These are phyloP conservation scores for Coccinonectria pachysandricola DNA, from an alignment of 2,329 filamentous ascomycete genomes.

Conservation along the genomic window DNA sequence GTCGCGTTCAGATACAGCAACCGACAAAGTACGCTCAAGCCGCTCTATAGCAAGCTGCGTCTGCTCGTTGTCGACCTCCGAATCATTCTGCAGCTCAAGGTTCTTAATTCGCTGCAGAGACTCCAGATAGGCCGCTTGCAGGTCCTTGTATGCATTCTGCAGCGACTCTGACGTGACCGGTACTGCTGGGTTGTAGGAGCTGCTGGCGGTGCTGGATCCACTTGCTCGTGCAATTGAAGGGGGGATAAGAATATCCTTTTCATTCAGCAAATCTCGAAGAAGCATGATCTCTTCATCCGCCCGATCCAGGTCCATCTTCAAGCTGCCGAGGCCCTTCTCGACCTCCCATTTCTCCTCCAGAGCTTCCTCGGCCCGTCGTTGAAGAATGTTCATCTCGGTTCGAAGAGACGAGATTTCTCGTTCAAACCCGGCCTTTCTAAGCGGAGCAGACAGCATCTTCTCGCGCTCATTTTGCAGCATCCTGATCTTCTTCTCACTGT, in stretches of 20 bases:
- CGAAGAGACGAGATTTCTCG: slow-evolving; percentile 70
- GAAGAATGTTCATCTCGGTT: slow-evolving; percentile 73
- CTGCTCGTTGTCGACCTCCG: slow-evolving; percentile 38
- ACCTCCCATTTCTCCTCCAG: slow-evolving; percentile 94
- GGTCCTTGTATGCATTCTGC: slow-evolving; percentile 61
- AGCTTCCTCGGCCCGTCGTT: slow-evolving; percentile 83
- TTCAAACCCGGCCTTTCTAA: slow-evolving; percentile 70
- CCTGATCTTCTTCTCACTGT: slow-evolving; percentile 72
- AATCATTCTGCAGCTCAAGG: slow-evolving; percentile 42
- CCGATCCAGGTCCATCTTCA: slow-evolving; percentile 95
- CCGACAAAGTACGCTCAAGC: slow-evolving; percentile 57
- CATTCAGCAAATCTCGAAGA: slow-evolving; percentile 66
- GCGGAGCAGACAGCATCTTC: slow-evolving; percentile 56
- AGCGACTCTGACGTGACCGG: slow-evolving; percentile 61
- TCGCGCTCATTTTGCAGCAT: slow-evolving; percentile 71
- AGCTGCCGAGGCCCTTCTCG: slow-evolving; percentile 75
- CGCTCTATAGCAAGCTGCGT: slow-evolving; percentile 53
- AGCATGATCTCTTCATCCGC: slow-evolving; percentile 86
- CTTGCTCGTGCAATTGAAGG: slow-evolving; percentile 43
- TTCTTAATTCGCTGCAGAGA: slow-evolving; percentile 57
- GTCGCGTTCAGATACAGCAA: slow-evolving; percentile 62
- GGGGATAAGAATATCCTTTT: slow-evolving; percentile 71
- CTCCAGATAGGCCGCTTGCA: slow-evolving; percentile 61
- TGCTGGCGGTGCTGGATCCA: slow-evolving; percentile 19
- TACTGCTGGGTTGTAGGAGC: slow-evolving; percentile 17